phyloP scores from a whole-genome alignment of 495 filamentous ascomycete genomes.

The Neurospora africana region DNA sequence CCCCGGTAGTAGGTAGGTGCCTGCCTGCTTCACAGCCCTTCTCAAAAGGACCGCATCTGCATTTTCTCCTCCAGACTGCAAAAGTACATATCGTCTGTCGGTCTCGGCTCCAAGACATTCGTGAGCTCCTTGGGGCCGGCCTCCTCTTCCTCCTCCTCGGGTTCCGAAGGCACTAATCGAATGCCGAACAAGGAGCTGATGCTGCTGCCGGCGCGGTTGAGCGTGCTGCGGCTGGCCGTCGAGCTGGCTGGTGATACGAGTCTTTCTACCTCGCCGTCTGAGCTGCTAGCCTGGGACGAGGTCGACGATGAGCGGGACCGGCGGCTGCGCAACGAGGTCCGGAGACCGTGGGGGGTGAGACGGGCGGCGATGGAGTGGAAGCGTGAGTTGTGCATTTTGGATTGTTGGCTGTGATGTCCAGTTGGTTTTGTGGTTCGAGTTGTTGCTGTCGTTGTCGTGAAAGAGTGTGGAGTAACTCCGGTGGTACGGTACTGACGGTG shows the following conservation, averaged over 20 bases:
- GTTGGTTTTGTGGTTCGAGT: not conserved
- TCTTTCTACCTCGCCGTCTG: slow-evolving; percentile 21
- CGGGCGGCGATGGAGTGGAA: slow-evolving; percentile 40
- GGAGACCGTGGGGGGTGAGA: slow-evolving; percentile 35
- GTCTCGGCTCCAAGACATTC: slow-evolving; percentile 43
- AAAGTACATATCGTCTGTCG: slow-evolving; percentile 36
- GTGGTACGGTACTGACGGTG: not conserved
- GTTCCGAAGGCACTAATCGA: slow-evolving; percentile 22
- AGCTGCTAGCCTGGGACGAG: slow-evolving; percentile 25
- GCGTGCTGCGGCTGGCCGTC: slow-evolving; percentile 33
- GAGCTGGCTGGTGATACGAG: slow-evolving; percentile 31
- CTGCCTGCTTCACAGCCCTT: not conserved
- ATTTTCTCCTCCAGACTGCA: slow-evolving; percentile 45
- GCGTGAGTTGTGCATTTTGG: slow-evolving; percentile 35
- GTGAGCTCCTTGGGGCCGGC: slow-evolving; percentile 31
- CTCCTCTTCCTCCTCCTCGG: slow-evolving; percentile 38
- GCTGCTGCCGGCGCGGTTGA: slow-evolving; percentile 29
- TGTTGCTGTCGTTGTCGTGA: not conserved
- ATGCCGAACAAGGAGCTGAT: slow-evolving; percentile 23
- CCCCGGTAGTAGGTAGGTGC: not conserved
- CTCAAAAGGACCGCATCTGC: slow-evolving; percentile 34
- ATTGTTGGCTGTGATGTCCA: not conserved
- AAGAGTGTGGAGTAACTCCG: not conserved
- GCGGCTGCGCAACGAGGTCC: slow-evolving; percentile 34
- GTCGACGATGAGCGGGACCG: slow-evolving; percentile 32